These are phyloP conservation scores for Colletotrichum melonis DNA, from an alignment of 2,329 filamentous ascomycete genomes.

Conservation along the genomic window DNA sequence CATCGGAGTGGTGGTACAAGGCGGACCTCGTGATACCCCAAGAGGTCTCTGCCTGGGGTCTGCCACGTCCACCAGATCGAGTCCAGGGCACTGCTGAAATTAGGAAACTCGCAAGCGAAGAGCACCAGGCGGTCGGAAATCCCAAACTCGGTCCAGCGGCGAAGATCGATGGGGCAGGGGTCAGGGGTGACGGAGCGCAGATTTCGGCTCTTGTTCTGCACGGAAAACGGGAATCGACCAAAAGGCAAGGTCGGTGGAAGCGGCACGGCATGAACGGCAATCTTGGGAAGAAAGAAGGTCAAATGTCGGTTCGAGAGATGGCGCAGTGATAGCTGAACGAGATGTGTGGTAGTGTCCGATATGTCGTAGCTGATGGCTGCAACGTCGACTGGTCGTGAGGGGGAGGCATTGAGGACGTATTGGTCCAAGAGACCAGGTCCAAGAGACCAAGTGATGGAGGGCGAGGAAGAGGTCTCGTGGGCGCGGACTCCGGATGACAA, in stretches of 20 bases:
- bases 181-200: slow-evolving; percentile 13
- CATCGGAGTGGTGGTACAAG: neutral
- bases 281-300: neutral
- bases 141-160: slow-evolving; percentile 15
- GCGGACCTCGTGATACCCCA: slow-evolving; percentile 5
- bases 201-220: slow-evolving; percentile 29
- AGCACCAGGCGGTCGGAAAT: slow-evolving; percentile 21
- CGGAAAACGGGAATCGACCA: slow-evolving; percentile 1
- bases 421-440: neutral
- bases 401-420: neutral
- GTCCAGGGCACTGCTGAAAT: neutral
- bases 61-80: slow-evolving; percentile 13
- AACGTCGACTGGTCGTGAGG: neutral
- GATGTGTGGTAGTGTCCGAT: neutral
- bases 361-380: neutral
- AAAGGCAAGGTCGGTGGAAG: neutral
- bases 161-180: slow-evolving; percentile 14
- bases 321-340: neutral
- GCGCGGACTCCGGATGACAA: neutral
- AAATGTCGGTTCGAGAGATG: neutral
- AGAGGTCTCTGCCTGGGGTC: neutral
- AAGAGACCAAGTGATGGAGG: neutral
- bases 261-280: slow-evolving; percentile 4
- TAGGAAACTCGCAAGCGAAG: slow-evolving; percentile 10
- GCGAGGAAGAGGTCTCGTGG: neutral